Evolutionary conservation across 2,329 filamentous ascomycete species (phyloP).

Genomic region (Xylaria sp.): DNA sequence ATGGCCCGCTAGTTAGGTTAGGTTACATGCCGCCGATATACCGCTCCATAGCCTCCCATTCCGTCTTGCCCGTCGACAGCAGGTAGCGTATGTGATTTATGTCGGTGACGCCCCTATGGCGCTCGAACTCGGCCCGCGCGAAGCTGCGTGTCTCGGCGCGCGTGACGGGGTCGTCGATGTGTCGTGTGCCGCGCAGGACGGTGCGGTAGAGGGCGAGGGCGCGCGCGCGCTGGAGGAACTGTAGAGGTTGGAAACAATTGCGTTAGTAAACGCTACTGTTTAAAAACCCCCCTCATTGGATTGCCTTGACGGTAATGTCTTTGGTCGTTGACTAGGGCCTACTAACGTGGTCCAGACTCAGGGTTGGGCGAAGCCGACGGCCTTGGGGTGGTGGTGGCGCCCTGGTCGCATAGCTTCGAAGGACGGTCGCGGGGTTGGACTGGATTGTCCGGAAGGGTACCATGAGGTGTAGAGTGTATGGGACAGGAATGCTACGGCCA

Average conservation of each 20-base stretch:
- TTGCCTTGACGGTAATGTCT: not conserved
- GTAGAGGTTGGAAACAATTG: not conserved
- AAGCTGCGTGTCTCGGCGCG: slow-evolving; percentile 62
- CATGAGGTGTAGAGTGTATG: slow-evolving; percentile 26
- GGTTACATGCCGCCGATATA: slow-evolving; percentile 58
- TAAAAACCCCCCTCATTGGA: too few species aligned
- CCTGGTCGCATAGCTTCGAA: slow-evolving; percentile 47
- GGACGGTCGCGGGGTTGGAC: slow-evolving; percentile 27
- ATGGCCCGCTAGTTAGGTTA: not conserved
- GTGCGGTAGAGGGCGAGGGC: slow-evolving; percentile 63
- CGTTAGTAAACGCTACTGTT: slow-evolving; percentile 11
- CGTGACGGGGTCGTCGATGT: slow-evolving; percentile 57
- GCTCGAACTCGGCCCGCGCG: slow-evolving; percentile 66
- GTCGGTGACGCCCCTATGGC: slow-evolving; percentile 62
- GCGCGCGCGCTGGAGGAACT: slow-evolving; percentile 65
- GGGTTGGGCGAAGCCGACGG: slow-evolving; percentile 48
- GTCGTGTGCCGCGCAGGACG: slow-evolving; percentile 60
- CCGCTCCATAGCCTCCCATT: slow-evolving; percentile 68
- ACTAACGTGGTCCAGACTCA: slow-evolving; percentile 66
- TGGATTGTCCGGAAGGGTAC: slow-evolving; percentile 28
- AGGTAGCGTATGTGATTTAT: slow-evolving; percentile 66
- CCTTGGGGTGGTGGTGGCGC: slow-evolving; percentile 37
- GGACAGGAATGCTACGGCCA: slow-evolving; percentile 4
- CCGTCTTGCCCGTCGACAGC: slow-evolving; percentile 67
- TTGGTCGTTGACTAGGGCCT: not conserved